Evolutionary conservation across 1,284 basidiomycete species (phyloP), one percentile per base, ranked within the genome.

Genomic region (Mycena citricolor): DNA sequence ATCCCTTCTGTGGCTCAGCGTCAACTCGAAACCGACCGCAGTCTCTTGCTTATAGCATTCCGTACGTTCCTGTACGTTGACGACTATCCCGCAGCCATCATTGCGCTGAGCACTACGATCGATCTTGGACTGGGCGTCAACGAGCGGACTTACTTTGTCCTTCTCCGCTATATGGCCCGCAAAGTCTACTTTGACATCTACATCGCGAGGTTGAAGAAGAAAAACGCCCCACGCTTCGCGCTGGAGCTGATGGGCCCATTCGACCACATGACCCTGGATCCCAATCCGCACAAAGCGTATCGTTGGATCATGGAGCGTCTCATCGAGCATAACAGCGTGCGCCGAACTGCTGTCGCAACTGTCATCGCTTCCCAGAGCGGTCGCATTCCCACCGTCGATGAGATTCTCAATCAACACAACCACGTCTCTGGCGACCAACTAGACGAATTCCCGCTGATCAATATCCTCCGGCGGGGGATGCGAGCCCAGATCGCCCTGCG

Each of bases 51-150:
- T 52, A 52, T 64, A 11, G 69, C 70, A 0, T 57, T 81, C 4
- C 64, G 69, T 19, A 57, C 66, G 0, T 76, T 80, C 54, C 59
- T 79, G 48, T 49, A 53, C 4, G 44, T 54, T 5, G 52, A 58
- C 16, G 79, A 81, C 55, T 79, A 78, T 44, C 54, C 68, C 3
- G 76, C 62, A 1, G 76, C 71, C 5, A 69, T 64, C 54, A 55
- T 73, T 45, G 57, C 61, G 11, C 45, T 78, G 10, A 63, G 59
- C 5, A 54, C 64, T 4, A 65, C 73, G 47, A 36, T 42, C 6
- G 35, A 44, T 2, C 59, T 65, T 32, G 56, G 61, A 2, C 36
- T 72, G 11, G 51, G 48, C 3, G 57, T 68, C 4, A 66, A 64
- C 16, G 47, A 64, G 1, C 57, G 61, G 31, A 71, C 70, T 1